Percentiles rank a stretch among this genome's conserved stretches.
Conservation (phyloP, 441 rosid species). For the Manihot esculenta region DNA sequence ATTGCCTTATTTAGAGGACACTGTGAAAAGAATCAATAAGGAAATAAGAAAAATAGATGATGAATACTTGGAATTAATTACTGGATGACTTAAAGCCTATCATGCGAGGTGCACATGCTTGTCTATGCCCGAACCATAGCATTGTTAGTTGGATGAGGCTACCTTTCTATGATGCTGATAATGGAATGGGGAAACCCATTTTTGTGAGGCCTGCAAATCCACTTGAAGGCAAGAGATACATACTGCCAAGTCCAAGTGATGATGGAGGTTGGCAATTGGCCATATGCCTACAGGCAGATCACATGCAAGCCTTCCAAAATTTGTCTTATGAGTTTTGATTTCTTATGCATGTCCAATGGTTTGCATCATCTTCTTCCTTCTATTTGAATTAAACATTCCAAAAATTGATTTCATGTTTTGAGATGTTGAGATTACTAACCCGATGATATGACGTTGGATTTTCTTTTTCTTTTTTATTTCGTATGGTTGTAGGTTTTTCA, state of each 20-base stretch:
- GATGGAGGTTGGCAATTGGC: slow-evolving; percentile 25
- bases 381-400: background rate
- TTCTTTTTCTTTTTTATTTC: no score
- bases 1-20: no score
- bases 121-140: no score
- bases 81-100: no score
- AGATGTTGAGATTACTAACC: background rate
- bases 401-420: background rate
- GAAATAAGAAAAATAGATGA: no score
- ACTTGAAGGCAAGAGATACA: slow-evolving; percentile 29
- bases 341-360: background rate
- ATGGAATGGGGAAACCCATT: slow-evolving; percentile 43
- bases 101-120: no score
- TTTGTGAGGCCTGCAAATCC: no score
- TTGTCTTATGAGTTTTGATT: slow-evolving; percentile 3
- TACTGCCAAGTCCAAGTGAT: slow-evolving; percentile 15
- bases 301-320: slow-evolving; percentile 29
- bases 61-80: no score
- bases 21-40: no score
- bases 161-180: slow-evolving; percentile 34
- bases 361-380: background rate
- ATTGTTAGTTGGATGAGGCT: slow-evolving; percentile 23
- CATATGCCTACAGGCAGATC: slow-evolving; percentile 23
- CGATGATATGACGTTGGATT: no score
- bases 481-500: no score